Evolutionary conservation across 768 basidiomycete genomes (phyloP).

Genomic region (Amanita subjunquillea): DNA sequence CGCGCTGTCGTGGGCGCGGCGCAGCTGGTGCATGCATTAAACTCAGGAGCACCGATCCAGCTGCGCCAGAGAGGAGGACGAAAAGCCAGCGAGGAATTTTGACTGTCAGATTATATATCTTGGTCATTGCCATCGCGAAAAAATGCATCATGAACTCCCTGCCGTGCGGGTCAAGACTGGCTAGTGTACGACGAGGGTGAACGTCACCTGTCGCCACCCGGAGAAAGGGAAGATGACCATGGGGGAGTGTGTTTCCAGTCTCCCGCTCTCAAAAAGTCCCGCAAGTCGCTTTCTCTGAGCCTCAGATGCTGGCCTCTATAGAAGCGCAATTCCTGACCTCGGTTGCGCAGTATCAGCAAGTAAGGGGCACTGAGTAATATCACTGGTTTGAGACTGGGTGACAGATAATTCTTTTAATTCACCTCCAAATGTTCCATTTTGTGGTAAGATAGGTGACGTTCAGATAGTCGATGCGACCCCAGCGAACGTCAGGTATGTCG

Average conservation of each 20-base stretch:
- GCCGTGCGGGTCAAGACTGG: constrained; percentile 1
- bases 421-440: constrained; percentile 84
- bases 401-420: constrained; percentile 17
- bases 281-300: constrained; percentile 47
- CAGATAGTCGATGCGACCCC: constrained; percentile 83
- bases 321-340: constrained; percentile 77
- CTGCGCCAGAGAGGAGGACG: constrained; percentile 50
- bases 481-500: constrained; percentile 64
- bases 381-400: not conserved
- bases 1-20: constrained; percentile 3
- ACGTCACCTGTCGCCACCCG: constrained; percentile 63
- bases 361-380: constrained; percentile 53
- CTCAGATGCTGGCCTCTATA: constrained; percentile 56
- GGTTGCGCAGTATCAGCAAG: constrained; percentile 58
- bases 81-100: constrained; percentile 65
- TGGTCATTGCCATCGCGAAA: constrained; percentile 37
- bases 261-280: constrained; percentile 56
- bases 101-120: constrained; percentile 40
- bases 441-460: constrained; percentile 78
- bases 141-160: constrained; percentile 66
- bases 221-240: constrained; percentile 62
- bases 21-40: constrained; percentile 40
- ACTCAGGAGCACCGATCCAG: constrained; percentile 60
- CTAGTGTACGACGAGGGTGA: not conserved
- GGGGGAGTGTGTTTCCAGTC: constrained; percentile 51